Percentiles rank a stretch among this genome's conserved stretches.
Evolutionary conservation across 2,329 filamentous ascomycete genomes (phyloP).

Genomic region (Bipolaris oryzae): DNA sequence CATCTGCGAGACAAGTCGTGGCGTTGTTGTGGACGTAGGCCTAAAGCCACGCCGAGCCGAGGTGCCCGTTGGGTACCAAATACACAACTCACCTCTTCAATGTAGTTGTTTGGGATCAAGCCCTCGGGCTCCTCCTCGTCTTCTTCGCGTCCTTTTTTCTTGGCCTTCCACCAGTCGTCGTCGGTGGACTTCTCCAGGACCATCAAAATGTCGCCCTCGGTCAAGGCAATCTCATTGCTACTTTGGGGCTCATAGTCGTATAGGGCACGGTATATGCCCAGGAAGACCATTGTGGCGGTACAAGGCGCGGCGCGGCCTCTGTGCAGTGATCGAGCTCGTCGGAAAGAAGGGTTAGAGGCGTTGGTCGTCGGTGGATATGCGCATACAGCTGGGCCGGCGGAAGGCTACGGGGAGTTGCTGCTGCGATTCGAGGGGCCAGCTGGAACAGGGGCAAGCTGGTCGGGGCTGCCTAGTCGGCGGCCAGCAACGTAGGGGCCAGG

Average conservation of each 20-base stretch:
- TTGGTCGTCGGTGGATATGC: constrained; percentile 23
- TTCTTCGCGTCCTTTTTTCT: constrained; percentile 78
- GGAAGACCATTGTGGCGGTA: constrained; percentile 74
- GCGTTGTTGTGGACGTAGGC: neutral
- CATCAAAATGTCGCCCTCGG: constrained; percentile 87
- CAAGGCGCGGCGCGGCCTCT: constrained; percentile 24
- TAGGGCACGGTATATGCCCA: constrained; percentile 86
- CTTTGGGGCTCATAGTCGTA: constrained; percentile 92
- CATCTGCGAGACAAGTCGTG: neutral
- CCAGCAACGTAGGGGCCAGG: constrained; percentile 10
- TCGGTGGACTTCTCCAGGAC: constrained; percentile 77
- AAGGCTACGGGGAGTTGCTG: constrained; percentile 28
- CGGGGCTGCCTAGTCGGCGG: constrained; percentile 17
- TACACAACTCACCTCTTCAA: constrained; percentile 73
- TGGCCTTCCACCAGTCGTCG: constrained; percentile 94
- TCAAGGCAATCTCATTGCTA: constrained; percentile 82
- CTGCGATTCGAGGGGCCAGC: constrained; percentile 33
- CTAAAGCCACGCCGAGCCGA: neutral
- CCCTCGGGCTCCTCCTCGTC: constrained; percentile 92
- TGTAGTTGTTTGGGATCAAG: constrained; percentile 91
- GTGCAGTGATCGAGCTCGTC: neutral
- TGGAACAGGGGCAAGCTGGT: constrained; percentile 19
- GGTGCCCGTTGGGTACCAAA: neutral
- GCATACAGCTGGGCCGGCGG: constrained; percentile 42
- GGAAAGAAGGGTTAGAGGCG: constrained; percentile 23